These are phyloP conservation scores for Stachybotrys elegans DNA, from an alignment of 2,329 filamentous ascomycete species.

Conservation along the genomic window DNA sequence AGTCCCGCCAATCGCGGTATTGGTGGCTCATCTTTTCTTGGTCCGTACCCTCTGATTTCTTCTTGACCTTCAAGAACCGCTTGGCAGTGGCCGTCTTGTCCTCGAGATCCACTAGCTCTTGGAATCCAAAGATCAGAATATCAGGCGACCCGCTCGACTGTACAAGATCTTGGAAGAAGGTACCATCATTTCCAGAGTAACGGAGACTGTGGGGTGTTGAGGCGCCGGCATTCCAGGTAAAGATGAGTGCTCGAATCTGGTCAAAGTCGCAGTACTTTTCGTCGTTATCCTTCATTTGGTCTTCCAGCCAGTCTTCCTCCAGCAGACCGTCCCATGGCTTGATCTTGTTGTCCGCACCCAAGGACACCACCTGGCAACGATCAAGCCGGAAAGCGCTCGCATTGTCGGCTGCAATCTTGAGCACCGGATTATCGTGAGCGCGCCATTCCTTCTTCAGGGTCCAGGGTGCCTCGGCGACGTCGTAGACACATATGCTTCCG, in stretches of 20 bases:
- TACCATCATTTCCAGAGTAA: conserved; percentile 62
- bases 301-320: conserved; percentile 91
- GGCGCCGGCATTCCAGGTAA: conserved; percentile 98
- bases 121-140: conserved; percentile 92
- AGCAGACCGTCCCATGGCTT: conserved; percentile 89
- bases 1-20: conserved; percentile 94
- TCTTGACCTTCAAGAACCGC: conserved; percentile 86
- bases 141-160: conserved; percentile 75
- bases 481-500: conserved; percentile 89
- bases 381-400: conserved; percentile 83
- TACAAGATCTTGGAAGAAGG: conserved; percentile 78
- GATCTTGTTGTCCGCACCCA: conserved; percentile 82
- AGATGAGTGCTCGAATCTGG: conserved; percentile 70
- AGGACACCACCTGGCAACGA: conserved; percentile 75
- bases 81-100: conserved; percentile 98
- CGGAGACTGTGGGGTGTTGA: conserved; percentile 80
- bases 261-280: conserved; percentile 80
- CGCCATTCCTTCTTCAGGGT: conserved; percentile 90
- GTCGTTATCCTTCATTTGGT: conserved; percentile 79
- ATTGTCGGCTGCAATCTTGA: conserved; percentile 70
- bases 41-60: conserved; percentile 74
- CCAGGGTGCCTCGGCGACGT: conserved; percentile 80
- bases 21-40: conserved; percentile 95
- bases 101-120: conserved; percentile 96
- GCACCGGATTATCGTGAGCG: conserved; percentile 78